Base-by-base conservation (phyloP, 129 eudicot species). In the Glebionis coronaria region DNA sequence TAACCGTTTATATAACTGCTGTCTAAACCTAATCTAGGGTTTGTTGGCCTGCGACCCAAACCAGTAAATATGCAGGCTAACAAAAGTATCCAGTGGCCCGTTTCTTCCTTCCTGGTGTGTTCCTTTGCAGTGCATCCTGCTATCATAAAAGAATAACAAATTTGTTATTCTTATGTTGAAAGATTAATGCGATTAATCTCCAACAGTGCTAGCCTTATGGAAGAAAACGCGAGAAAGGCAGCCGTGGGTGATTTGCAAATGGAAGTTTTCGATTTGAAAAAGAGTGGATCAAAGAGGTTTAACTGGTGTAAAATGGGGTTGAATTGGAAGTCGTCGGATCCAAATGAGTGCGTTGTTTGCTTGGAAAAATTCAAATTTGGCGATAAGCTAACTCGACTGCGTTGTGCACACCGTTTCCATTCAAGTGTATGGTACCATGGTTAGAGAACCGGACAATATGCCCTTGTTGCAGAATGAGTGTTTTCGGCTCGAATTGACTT, bases 361-460 rank as follows among this genome's bases (percentile, higher is more conserved):
- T 88, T 91, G 82, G 97, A 91, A 52, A 83, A 77, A 9, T 83
- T 80, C 50, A 85, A 70, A 65, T 75, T 20, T 0, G 82, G 82
- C 0, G 90, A 87, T 70, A 85, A 69, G 63, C 75, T 91, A 27
- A 80, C 78, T 67, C 85, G 85, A 54, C 62, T 91, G 71, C 88
- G 86, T 11, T 91, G 97, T 11, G 90, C 82, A 50, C 97, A 91
- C 67, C 81, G 79, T 25, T 91, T 91, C 71, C 97, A 91, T 69
- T 86, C 0, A 63, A 56, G 67, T 91, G 97, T 71, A 77, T 85
- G 81, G 62, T 75, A 67, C 97, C 97, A 1, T 91, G 97, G 97
- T 76, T 91, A 29, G 78, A 85, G 65, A 80, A 60, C 35, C 83
- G 80, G 77, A 77, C 85, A 1, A 93, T 78, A 21, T 91, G 97